Percentiles rank a stretch among this genome's conserved stretches.
Evolutionary conservation across 768 basidiomycete genomes (phyloP).

Genomic region (Rhizopogon vulgaris): DNA sequence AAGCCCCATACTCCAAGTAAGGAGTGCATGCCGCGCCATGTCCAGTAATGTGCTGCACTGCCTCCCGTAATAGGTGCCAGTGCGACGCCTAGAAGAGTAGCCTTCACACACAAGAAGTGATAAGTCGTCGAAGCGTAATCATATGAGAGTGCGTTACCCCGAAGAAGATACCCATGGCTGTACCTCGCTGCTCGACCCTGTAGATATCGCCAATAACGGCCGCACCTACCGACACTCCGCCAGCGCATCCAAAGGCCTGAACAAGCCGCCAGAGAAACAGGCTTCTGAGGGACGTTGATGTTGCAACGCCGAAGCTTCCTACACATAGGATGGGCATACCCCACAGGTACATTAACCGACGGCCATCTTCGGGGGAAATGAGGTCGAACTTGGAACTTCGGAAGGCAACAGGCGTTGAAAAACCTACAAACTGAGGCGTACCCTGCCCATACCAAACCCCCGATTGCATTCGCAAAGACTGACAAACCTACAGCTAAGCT

Average conservation of each 20-base stretch:
- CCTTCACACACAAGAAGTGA: neutral
- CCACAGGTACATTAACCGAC: constrained; percentile 50
- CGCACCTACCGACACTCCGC: constrained; percentile 45
- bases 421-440: constrained; percentile 39
- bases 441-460: constrained; percentile 41
- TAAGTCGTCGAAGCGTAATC: constrained; percentile 24
- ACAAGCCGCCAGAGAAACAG: constrained; percentile 55
- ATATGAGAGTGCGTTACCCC: constrained; percentile 10
- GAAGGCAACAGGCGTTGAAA: neutral
- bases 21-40: constrained; percentile 53
- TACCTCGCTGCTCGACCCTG: constrained; percentile 45
- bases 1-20: constrained; percentile 35
- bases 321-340: constrained; percentile 49
- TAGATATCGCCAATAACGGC: constrained; percentile 59
- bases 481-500: constrained; percentile 45
- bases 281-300: constrained; percentile 36
- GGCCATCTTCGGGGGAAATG: constrained; percentile 41
- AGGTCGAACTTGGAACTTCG: neutral
- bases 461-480: constrained; percentile 34
- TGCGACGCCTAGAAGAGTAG: neutral
- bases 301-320: constrained; percentile 51
- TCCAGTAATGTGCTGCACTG: constrained; percentile 35
- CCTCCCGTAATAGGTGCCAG: neutral
- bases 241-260: constrained; percentile 54
- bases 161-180: constrained; percentile 32